Base-by-base conservation (phyloP, 371 early-diverging fungal species). In the Dipsacomyces acuminosporus region DNA sequence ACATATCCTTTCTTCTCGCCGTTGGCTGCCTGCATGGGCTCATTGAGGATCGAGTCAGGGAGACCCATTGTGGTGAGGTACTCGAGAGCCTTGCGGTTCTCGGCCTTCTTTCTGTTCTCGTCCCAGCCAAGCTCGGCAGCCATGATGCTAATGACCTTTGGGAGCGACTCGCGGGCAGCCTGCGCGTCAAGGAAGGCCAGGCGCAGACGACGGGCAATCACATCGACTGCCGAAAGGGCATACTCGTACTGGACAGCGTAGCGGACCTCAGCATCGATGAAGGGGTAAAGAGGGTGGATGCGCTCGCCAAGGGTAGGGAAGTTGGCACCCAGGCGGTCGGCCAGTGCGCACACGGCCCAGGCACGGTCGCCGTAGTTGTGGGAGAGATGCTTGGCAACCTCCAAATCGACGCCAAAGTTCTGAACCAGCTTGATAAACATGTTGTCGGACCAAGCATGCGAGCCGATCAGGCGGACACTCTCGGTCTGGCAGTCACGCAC, bases 301-400 rank as follows among this genome's bases (percentile, higher is more conserved):
- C 90, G 82, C 53, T 82, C 81, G 44, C 92, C 93, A 56, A 85
- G 85, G 19, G 87, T 77, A 20, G 92, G 92, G 85, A 85, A 92
- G 41, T 84, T 75, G 56, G 59, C 62, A 42, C 82, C 82, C 13
- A 90, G 88, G 48, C 82, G 74, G 21, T 86, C 78, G 30, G 89
- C 87, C 53, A 91, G 76, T 7, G 88, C 73, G 11, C 92, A 92
- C 22, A 96, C 93, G 11, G 80, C 83, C 89, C 90, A 93, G 19
- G 99, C 93, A 48, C 93, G 85, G 71, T 94, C 93, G 53, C 99
- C 99, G 72, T 99, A 99, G 72, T 85, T 85, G 63, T 86, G 82
- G 26, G 87, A 80, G 49, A 99, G 76, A 75, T 98, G 96, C 61
- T 88, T 79, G 38, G 99, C 97, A 19, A 96, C 86, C 52, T 94